phyloP scores from a whole-genome alignment of 306 rosid species.

The Casuarina equisetifolia region DNA sequence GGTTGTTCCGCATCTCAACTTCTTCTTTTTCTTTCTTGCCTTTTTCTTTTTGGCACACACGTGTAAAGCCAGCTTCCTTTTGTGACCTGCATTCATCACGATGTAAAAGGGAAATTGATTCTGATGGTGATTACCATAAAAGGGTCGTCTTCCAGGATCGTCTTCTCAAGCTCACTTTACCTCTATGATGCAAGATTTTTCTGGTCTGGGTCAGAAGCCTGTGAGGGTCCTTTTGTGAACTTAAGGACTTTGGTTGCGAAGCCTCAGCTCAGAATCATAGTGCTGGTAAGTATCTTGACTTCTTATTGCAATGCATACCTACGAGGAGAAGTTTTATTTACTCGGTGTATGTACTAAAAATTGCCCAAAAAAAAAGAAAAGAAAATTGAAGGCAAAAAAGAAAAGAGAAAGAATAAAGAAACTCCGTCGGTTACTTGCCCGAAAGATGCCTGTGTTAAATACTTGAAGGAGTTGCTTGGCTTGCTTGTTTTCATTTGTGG shows the following conservation, averaged over 20 bases:
- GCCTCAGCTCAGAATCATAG: slow-evolving; percentile 74
- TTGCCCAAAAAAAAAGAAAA: too few species aligned
- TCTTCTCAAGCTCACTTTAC: slow-evolving; percentile 74
- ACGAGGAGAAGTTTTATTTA: not conserved
- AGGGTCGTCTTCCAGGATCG: slow-evolving; percentile 51
- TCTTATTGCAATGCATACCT: slow-evolving; percentile 87
- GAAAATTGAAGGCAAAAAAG: not conserved
- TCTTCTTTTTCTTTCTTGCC: too few species aligned
- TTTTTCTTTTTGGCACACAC: too few species aligned
- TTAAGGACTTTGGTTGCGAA: slow-evolving; percentile 71
- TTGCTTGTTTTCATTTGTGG: slow-evolving; percentile 97
- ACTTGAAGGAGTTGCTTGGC: slow-evolving; percentile 91
- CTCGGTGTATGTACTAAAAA: too few species aligned
- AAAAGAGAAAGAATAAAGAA: not conserved
- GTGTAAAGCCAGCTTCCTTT: too few species aligned
- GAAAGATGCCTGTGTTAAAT: slow-evolving; percentile 79
- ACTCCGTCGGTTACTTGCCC: slow-evolving; percentile 50
- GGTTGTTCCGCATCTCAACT: too few species aligned
- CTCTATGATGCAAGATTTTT: slow-evolving; percentile 71
- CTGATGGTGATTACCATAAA: too few species aligned
- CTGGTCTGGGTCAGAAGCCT: slow-evolving; percentile 68
- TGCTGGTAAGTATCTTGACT: slow-evolving; percentile 85
- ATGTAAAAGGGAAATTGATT: too few species aligned
- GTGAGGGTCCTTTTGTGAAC: slow-evolving; percentile 60
- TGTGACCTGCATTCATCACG: too few species aligned